Evolutionary conservation across 2,329 filamentous ascomycete species (phyloP).

Genomic region (Thelonectria olida): DNA sequence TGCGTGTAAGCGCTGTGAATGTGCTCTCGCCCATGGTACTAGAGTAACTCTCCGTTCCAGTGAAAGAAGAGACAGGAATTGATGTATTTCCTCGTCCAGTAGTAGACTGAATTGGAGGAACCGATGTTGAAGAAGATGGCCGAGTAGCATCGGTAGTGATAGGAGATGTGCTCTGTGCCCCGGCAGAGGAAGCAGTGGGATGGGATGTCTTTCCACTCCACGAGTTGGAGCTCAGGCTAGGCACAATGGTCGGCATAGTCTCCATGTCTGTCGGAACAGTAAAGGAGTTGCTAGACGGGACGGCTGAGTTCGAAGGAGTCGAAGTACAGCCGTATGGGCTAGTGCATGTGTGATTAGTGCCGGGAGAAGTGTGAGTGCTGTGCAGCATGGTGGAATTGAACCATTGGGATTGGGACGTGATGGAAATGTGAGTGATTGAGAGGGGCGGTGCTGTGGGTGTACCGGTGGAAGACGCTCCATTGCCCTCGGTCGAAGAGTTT

Average conservation of each 20-base stretch:
- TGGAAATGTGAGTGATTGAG: not conserved
- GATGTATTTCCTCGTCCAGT: not conserved
- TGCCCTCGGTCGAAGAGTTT: not conserved
- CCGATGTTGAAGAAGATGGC: not conserved
- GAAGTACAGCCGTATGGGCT: constrained; percentile 29
- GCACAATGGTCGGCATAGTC: constrained; percentile 32
- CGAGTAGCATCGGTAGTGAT: not conserved
- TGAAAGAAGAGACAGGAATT: not conserved
- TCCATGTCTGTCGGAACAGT: constrained; percentile 27
- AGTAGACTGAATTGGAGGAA: not conserved
- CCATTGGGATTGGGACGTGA: not conserved
- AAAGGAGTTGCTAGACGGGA: not conserved
- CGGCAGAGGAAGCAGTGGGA: not conserved
- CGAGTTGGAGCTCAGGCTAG: constrained; percentile 29
- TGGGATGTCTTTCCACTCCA: constrained; percentile 19
- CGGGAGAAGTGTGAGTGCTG: constrained; percentile 12
- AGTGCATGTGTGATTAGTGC: constrained; percentile 10
- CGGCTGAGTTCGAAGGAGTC: constrained; percentile 18
- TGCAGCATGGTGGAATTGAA: not conserved
- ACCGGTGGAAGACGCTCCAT: not conserved
- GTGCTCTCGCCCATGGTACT: not conserved
- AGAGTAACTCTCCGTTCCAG: not conserved
- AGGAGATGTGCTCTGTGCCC: not conserved
- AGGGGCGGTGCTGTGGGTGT: not conserved
- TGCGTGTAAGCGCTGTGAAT: not conserved